Base-by-base conservation (phyloP, 768 basidiomycete genomes). In the Heimioporus sp. region DNA sequence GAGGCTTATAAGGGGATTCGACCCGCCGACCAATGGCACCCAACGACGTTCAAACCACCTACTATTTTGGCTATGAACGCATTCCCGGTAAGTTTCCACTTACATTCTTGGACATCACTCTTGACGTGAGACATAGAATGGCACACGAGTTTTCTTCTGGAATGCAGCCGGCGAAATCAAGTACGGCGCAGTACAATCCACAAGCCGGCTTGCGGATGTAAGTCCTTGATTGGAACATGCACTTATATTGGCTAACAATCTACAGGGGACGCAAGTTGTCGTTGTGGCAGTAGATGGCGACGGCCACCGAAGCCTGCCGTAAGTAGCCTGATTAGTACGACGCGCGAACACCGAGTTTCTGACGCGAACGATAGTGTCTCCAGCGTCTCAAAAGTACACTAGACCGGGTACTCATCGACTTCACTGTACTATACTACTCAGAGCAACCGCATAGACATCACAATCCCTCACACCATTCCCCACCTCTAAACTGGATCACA, bases 1-100 rank as follows among this genome's bases (percentile, higher is more conserved):
- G 37, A 51, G 46, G 48, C 35, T 59, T 69, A 65, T 63, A 67
- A 69, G 49, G 56, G 52, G 51, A 54, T 51, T 28, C 40, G 47
- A 41, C 49, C 42, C 45, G 49, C 51, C 16, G 40, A 42, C 34
- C 34, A 54, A 65, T 67, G 61, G 48, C 45, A 45, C 55, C 53
- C 54, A 56, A 54, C 58, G 36, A 44, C 59, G 49, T 54, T 53
- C 55, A 47, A 30, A 44, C 52, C 19, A 20, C 63, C 77, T 66
- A 64, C 71, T 83, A 80, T 83, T 82, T 80, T 79, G 83, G 79
- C 81, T 85, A 87, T 87, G 85, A 87, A 86, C 75, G 76, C 74
- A 53, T 82, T 80, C 67, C 79, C 80, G 32, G 82, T 87, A 62
- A 57, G 84, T 72, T 21, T 21, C 36, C 46, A 30, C 38, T 40